Evolutionary conservation across 495 filamentous ascomycete species (phyloP).

Genomic region (Penicillium salamii): DNA sequence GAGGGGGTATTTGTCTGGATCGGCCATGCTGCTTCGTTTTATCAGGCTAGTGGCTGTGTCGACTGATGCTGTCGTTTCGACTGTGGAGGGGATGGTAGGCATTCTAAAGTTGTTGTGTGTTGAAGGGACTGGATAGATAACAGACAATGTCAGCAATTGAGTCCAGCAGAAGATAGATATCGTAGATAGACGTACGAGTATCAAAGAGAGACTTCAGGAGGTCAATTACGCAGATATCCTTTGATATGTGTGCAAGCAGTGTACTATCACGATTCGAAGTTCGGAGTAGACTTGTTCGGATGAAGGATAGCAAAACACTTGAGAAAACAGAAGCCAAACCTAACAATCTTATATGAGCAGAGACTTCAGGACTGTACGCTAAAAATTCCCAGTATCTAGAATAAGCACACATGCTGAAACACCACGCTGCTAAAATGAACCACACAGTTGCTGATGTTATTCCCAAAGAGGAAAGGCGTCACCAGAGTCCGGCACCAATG

Average conservation of each 20-base stretch:
- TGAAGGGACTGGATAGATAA: background rate
- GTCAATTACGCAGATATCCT: background rate
- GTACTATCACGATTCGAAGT: background rate
- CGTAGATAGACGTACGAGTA: background rate
- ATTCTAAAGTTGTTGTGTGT: no score
- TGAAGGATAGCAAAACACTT: background rate
- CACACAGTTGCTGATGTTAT: conserved; percentile 8
- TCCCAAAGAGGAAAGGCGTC: conserved; percentile 17
- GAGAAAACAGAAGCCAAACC: background rate
- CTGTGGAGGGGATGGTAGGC: no score
- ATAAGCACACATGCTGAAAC: conserved; percentile 12
- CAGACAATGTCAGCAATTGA: background rate
- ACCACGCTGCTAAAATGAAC: conserved; percentile 10
- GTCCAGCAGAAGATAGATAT: background rate
- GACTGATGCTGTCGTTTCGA: background rate
- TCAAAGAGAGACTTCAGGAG: background rate
- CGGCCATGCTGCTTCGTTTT: conserved; percentile 11
- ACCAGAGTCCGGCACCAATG: conserved; percentile 6
- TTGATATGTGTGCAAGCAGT: background rate
- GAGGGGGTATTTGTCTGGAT: conserved; percentile 17
- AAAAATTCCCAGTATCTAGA: background rate
- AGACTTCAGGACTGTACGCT: background rate
- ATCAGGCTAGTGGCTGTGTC: background rate
- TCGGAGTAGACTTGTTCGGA: background rate
- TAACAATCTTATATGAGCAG: background rate